Conservation (phyloP, 257 asterid genomes). For the Sherardia arvensis region DNA sequence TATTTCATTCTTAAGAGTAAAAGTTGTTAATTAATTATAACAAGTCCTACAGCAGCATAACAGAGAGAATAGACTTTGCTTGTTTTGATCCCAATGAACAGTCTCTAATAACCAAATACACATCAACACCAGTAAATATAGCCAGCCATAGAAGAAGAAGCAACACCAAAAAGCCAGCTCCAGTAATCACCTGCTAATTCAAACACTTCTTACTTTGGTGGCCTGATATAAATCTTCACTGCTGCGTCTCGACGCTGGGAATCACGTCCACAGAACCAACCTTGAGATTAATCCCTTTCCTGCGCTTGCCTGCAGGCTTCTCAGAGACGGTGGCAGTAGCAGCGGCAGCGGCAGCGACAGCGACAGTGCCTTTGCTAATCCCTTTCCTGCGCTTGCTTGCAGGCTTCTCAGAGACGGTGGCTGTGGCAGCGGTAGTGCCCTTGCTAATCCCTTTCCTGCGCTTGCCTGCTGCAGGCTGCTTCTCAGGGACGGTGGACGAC, state of each 20-base stretch:
- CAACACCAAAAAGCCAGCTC: neutral
- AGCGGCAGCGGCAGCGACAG: too few species aligned
- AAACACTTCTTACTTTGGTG: too few species aligned
- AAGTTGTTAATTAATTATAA: too few species aligned
- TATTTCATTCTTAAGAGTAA: neutral
- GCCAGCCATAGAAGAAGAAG: neutral
- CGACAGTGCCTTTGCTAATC: too few species aligned
- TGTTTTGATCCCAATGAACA: neutral
- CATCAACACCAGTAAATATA: neutral
- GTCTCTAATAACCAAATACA: neutral
- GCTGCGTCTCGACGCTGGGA: too few species aligned
- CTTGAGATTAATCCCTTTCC: neutral
- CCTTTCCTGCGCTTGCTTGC: neutral
- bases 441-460: neutral
- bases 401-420: neutral
- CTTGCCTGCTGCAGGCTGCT: neutral
- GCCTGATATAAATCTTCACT: too few species aligned
- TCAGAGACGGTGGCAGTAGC: neutral
- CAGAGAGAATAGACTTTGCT: neutral
- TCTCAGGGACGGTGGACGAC: neutral
- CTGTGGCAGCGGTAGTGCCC: neutral
- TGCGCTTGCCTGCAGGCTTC: neutral
- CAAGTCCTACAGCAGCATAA: neutral
- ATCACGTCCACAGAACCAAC: neutral
- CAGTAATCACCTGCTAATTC: neutral